Evolutionary conservation across 805 yeast species (phyloP).

Genomic region (Ogataea sp.): DNA sequence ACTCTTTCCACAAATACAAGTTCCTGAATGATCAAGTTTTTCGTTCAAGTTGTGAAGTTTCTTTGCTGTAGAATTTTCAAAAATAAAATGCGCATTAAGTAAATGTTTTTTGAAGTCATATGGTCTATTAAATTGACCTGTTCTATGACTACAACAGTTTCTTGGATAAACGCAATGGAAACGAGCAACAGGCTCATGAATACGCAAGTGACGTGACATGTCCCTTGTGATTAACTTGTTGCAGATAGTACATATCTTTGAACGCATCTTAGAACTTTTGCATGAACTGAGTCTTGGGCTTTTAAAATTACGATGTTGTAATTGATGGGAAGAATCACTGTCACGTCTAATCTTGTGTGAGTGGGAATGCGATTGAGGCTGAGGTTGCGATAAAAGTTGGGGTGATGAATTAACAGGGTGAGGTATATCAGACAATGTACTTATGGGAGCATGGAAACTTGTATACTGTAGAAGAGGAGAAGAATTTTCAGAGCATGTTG

Average conservation of each 20-base stretch:
- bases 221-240: slow-evolving; percentile 49
- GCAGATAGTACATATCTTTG: slow-evolving; percentile 39
- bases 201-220: slow-evolving; percentile 53
- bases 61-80: slow-evolving; percentile 38
- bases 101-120: slow-evolving; percentile 63
- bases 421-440: no score
- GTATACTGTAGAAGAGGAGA: no score
- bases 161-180: slow-evolving; percentile 53
- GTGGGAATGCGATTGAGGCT: no score
- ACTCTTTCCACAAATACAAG: slow-evolving; percentile 44
- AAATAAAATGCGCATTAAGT: slow-evolving; percentile 49
- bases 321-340: no score
- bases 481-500: no score
- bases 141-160: slow-evolving; percentile 45
- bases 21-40: slow-evolving; percentile 42
- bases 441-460: no score
- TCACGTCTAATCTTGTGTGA: no score
- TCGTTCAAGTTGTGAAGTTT: slow-evolving; percentile 43
- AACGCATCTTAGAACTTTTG: not conserved
- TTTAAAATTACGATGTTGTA: no score
- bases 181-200: slow-evolving; percentile 49
- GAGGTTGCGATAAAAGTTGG: no score
- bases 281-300: no score
- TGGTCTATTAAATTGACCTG: slow-evolving; percentile 58
- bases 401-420: no score